phyloP scores from a whole-genome alignment of 129 eudicot genomes.

The Scalesia atractyloides region DNA sequence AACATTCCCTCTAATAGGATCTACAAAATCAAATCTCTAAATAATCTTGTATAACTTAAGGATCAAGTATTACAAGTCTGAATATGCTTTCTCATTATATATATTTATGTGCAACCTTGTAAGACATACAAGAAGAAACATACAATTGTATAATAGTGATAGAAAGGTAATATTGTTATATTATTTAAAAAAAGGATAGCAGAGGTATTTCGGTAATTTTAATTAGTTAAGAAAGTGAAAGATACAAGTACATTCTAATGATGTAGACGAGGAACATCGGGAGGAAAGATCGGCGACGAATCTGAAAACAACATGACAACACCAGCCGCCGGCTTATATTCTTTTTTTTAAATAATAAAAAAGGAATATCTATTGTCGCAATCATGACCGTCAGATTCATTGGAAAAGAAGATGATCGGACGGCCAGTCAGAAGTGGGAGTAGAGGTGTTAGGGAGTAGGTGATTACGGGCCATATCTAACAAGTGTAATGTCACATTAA shows the following conservation, averaged over 20 bases:
- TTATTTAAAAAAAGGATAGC: too few species aligned
- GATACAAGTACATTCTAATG: constrained; percentile 31
- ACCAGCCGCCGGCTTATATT: constrained; percentile 42
- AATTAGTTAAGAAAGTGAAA: constrained; percentile 11
- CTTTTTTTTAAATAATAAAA: not conserved
- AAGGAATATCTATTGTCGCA: not conserved
- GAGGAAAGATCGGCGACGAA: constrained; percentile 92
- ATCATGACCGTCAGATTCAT: constrained; percentile 13
- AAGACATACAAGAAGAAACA: too few species aligned
- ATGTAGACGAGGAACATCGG: constrained; percentile 49
- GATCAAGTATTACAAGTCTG: too few species aligned
- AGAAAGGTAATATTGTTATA: too few species aligned
- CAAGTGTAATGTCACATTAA: too few species aligned
- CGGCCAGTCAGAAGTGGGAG: not conserved
- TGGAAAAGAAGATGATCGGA: constrained; percentile 9
- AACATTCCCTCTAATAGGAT: too few species aligned
- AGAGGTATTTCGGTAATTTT: not conserved
- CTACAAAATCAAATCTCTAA: too few species aligned
- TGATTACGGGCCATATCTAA: constrained; percentile 40
- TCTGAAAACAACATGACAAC: constrained; percentile 63
- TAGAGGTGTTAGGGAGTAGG: constrained; percentile 9
- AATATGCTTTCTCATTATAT: too few species aligned
- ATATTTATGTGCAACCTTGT: too few species aligned
- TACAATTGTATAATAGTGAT: too few species aligned
- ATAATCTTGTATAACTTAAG: too few species aligned